Base-by-base conservation (phyloP, 208 protist genomes). In the Lotmaria passim region DNA sequence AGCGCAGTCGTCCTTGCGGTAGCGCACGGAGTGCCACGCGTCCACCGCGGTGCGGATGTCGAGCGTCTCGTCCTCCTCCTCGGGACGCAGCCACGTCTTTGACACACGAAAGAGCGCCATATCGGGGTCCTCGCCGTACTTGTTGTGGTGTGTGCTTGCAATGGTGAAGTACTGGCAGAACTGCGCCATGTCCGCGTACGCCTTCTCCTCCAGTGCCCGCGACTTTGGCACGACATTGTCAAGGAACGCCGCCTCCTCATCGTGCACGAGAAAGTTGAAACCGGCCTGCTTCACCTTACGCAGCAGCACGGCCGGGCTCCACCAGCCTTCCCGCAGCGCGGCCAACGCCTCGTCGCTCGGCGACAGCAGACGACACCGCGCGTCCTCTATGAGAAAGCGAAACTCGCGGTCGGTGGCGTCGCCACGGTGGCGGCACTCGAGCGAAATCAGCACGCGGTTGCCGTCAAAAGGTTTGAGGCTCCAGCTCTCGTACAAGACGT, bases 61-160 rank as follows among this genome's bases (percentile, higher is more conserved):
- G 26, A 74, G 79, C 0, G 59, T 64, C 19, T 86, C 71, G 38
- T 83, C 78, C 43, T 93, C 87, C 33, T 74, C 53, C 23, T 86
- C 86, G 0, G 61, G 39, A 3, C 28, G 63, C 50, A 83, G 79
- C 24, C 43, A 72, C 17, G 59, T 60, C 70, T 81, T 84, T 24
- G 91, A 93, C 14, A 96, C 71, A n/a, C 93, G 90, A 52, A 97
- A 97, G 1, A 97, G 85, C 17, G 90, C 88, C 83, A 96, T 89
- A 57, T 94, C 79, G 1, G 84, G 62, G 64, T 96, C 91, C 77
- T 97, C 93, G 47, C 89, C 91, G 69, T 73, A 63, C 61, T 86
- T 92, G 72, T 97, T 97, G 78, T 97, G 93, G 17, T 68, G 65
- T 12, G 88, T 84, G 76, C 69, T 93, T 5, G 89, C 82, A 31